A percentile compares a stretch with the other conserved stretches of the same genome.
Evolutionary conservation across 352 stramenopile genomes (phyloP).

Genomic region (Aphanomyces euteiches): DNA sequence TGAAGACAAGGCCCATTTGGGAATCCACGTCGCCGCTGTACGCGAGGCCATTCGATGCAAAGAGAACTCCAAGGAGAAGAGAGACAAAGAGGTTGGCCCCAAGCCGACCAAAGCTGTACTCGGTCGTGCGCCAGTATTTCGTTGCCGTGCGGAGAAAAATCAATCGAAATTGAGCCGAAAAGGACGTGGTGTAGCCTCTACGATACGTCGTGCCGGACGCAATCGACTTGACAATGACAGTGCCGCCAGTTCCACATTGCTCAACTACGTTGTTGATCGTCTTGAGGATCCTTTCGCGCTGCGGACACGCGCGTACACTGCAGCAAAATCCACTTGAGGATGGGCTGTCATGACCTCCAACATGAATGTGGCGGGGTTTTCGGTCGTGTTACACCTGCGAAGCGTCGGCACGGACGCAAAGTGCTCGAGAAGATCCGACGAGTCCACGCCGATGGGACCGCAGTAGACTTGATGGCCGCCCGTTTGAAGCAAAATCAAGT

Average conservation of each 20-base stretch:
- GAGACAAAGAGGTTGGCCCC: constrained; percentile 14
- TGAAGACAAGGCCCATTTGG: constrained; percentile 26
- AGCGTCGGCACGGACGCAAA: constrained; percentile 19
- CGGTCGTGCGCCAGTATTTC: constrained; percentile 23
- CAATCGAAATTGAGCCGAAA: constrained; percentile 13
- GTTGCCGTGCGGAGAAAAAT: not conserved
- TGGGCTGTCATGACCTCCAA: constrained; percentile 16
- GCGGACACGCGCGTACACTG: constrained; percentile 9
- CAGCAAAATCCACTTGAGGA: not conserved
- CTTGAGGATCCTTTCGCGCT: constrained; percentile 14
- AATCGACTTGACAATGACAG: constrained; percentile 8
- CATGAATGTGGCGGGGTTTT: constrained; percentile 32
- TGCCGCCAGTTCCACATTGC: not conserved
- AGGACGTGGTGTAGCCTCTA: not conserved
- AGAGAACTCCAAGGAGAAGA: constrained; percentile 24
- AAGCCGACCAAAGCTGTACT: constrained; percentile 14
- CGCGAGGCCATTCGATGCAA: not conserved
- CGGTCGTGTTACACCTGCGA: not conserved
- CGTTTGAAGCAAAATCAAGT: constrained; percentile 35
- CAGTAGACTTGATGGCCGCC: constrained; percentile 24
- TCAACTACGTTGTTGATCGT: constrained; percentile 1
- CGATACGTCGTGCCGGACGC: not conserved
- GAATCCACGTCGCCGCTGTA: constrained; percentile 22
- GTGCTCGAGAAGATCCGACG: constrained; percentile 10
- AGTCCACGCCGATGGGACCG: constrained; percentile 13